phyloP scores from a whole-genome alignment of 2,329 filamentous ascomycete genomes.

The Monilinia laxa region DNA sequence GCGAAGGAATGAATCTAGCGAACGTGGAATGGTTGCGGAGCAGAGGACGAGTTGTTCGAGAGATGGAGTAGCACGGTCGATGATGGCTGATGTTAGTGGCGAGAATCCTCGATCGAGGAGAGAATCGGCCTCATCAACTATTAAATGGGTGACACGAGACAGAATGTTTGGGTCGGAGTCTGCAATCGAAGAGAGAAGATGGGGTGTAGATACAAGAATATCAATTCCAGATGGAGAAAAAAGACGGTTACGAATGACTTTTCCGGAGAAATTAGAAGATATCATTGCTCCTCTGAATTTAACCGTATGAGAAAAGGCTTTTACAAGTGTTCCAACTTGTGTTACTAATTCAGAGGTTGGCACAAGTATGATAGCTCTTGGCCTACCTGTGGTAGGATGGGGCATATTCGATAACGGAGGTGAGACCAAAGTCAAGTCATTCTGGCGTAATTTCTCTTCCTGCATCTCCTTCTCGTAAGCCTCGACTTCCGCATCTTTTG shows the following conservation, averaged over 20 bases:
- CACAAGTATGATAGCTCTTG: conserved; percentile 80
- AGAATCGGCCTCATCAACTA: conserved; percentile 95
- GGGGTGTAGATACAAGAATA: conserved; percentile 82
- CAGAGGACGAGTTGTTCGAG: conserved; percentile 86
- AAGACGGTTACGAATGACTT: conserved; percentile 79
- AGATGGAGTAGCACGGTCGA: conserved; percentile 78
- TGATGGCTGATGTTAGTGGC: conserved; percentile 75
- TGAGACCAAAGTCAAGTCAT: conserved; percentile 60
- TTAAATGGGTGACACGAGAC: conserved; percentile 82
- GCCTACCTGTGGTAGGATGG: conserved; percentile 73
- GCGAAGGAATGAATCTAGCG: conserved; percentile 81
- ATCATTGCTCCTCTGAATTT: conserved; percentile 86
- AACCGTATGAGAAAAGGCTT: conserved; percentile 76
- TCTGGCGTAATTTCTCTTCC: conserved; percentile 55
- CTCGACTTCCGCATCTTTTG: conserved; percentile 56
- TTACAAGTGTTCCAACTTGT: conserved; percentile 80
- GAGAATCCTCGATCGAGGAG: conserved; percentile 92
- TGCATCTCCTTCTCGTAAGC: conserved; percentile 59
- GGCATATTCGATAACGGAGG: conserved; percentile 61
- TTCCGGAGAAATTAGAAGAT: conserved; percentile 72
- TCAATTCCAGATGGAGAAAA: conserved; percentile 83
- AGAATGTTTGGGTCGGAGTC: conserved; percentile 89
- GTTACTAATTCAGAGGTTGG: conserved; percentile 89
- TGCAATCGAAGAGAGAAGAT: conserved; percentile 83
- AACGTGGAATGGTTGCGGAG: conserved; percentile 91